Evolutionary conservation across 192 early-diverging fungal species (phyloP).

Genomic region (Funneliformis geosporum): DNA sequence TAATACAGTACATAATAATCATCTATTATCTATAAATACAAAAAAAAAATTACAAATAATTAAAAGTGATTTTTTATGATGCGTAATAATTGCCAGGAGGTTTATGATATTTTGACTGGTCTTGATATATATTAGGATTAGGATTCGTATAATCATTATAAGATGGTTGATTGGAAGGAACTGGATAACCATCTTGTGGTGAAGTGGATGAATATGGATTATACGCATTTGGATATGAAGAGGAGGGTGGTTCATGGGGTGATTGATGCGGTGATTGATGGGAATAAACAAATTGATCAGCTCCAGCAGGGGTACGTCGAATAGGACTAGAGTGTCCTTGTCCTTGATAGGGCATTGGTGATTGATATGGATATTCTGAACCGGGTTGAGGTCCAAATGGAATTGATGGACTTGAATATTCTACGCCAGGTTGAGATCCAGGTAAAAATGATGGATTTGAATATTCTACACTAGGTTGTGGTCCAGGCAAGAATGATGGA

Average conservation of each 20-base stretch:
- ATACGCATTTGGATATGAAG: not conserved
- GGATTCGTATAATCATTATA: not conserved
- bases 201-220: not conserved
- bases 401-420: not conserved
- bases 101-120: not conserved
- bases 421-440: not conserved
- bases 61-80: not conserved
- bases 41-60: no score
- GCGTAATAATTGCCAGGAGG: not conserved
- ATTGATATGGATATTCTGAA: no score
- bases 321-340: not conserved
- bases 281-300: no score
- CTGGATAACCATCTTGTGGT: not conserved
- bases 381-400: not conserved
- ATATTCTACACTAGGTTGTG: not conserved
- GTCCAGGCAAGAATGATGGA: not conserved
- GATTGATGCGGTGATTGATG: not conserved
- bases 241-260: not conserved
- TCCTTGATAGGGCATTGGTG: not conserved
- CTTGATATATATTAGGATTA: not conserved
- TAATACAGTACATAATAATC: no score
- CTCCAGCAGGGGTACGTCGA: no score
- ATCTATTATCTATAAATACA: no score
- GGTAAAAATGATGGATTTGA: not conserved
- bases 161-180: not conserved